phyloP scores from a whole-genome alignment of 2,329 filamentous ascomycete genomes.

The Microsporum ferrugineum region DNA sequence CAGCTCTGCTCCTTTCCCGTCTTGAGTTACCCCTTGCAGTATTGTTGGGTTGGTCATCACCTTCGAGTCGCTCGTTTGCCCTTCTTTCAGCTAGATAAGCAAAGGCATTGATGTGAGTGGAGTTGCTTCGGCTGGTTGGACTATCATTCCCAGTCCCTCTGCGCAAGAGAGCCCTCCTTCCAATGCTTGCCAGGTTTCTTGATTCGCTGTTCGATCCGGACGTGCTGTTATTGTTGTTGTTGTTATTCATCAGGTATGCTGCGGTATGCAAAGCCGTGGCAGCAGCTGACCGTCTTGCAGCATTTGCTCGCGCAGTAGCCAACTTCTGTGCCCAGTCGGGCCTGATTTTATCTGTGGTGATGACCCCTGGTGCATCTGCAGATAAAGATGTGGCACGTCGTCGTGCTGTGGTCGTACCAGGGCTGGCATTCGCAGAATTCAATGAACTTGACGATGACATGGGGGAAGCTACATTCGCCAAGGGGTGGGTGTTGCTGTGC shows the following conservation, averaged over 20 bases:
- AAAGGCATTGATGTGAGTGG: constrained; percentile 35
- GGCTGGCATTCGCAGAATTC: constrained; percentile 42
- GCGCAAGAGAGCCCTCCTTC: constrained; percentile 43
- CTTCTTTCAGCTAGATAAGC: constrained; percentile 39
- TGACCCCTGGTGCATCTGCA: constrained; percentile 69
- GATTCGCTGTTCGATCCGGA: constrained; percentile 33
- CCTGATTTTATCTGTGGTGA: constrained; percentile 83
- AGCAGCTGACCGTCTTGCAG: constrained; percentile 75
- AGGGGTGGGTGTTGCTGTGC: constrained; percentile 34
- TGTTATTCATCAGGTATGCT: constrained; percentile 66
- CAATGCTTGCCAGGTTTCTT: constrained; percentile 47
- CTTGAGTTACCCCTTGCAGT: constrained; percentile 43
- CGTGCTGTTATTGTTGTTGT: constrained; percentile 17
- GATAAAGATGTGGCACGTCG: constrained; percentile 61
- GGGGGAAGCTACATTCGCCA: constrained; percentile 51
- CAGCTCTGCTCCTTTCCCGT: constrained; percentile 49
- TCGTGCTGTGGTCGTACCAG: constrained; percentile 32
- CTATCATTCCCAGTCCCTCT: constrained; percentile 30
- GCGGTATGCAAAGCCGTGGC: constrained; percentile 91
- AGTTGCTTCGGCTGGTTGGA: constrained; percentile 23
- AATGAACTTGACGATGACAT: constrained; percentile 82
- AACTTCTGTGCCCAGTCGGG: constrained; percentile 93
- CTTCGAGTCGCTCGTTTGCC: constrained; percentile 23
- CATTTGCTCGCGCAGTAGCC: constrained; percentile 69
- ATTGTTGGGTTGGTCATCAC: constrained; percentile 24